Percentiles rank a stretch among this genome's conserved stretches.
These are phyloP conservation scores for Aspergillus brasiliensis DNA, from an alignment of 2,329 filamentous ascomycete species.

Conservation along the genomic window DNA sequence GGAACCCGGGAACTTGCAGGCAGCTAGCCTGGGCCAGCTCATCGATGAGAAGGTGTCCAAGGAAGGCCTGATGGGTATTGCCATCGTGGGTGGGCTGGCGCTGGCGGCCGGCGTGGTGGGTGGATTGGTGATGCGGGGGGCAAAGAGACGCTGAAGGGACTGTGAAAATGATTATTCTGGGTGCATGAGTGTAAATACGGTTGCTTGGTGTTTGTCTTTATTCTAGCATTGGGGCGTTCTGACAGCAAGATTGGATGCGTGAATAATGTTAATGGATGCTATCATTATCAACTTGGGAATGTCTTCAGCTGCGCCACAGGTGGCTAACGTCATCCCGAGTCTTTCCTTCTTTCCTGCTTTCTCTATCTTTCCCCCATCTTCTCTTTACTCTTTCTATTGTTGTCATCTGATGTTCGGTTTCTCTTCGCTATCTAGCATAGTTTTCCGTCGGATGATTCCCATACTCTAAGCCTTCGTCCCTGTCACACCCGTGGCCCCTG, in stretches of 20 bases:
- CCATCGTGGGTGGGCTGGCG: conserved; percentile 89
- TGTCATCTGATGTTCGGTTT: conserved; percentile 1
- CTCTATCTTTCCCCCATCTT: conserved; percentile 4
- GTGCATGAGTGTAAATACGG: background rate
- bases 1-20: conserved; percentile 89
- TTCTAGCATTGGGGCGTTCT: conserved; percentile 1
- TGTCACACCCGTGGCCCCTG: background rate
- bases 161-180: background rate
- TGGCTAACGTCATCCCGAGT: conserved; percentile 14
- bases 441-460: background rate
- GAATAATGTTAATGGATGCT: background rate
- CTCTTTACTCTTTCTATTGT: background rate
- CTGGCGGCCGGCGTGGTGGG: conserved; percentile 92
- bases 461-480: background rate
- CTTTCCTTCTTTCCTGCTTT: background rate
- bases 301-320: background rate
- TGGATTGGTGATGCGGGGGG: conserved; percentile 77
- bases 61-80: conserved; percentile 90
- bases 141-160: conserved; percentile 58
- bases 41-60: conserved; percentile 96
- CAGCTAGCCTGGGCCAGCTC: conserved; percentile 77
- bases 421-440: background rate
- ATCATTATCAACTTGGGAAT: no score
- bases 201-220: conserved; percentile 1
- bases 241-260: conserved; percentile 9